These are phyloP conservation scores for Dictyophora rubrovolvata DNA, from an alignment of 768 basidiomycete genomes.

Conservation along the genomic window DNA sequence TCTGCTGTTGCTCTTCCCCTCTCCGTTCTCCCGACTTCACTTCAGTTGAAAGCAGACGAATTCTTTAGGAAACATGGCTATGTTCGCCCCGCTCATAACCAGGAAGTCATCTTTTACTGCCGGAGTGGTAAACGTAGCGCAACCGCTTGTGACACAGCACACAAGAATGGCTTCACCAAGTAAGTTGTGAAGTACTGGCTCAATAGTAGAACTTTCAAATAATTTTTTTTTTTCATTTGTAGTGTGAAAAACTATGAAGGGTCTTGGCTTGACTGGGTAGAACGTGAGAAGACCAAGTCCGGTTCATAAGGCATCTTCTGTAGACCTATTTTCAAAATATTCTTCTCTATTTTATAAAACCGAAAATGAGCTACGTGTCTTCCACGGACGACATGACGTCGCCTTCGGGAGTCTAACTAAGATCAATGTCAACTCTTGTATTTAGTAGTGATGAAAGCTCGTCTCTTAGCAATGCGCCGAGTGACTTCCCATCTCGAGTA, in stretches of 20 bases:
- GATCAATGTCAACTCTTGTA: slow-evolving; percentile 18
- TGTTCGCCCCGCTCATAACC: slow-evolving; percentile 55
- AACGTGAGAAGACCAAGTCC: slow-evolving; percentile 30
- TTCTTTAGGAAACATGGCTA: slow-evolving; percentile 65
- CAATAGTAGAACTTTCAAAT: neutral
- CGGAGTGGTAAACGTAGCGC: slow-evolving; percentile 78
- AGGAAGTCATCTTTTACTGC: slow-evolving; percentile 86
- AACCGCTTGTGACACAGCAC: slow-evolving; percentile 73
- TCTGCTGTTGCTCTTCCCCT: slow-evolving; percentile 87
- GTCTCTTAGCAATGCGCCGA: slow-evolving; percentile 54
- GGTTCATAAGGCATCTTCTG: slow-evolving; percentile 12
- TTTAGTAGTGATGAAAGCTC: slow-evolving; percentile 48
- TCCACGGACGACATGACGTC: no score
- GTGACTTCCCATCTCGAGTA: slow-evolving; percentile 47
- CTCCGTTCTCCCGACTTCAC: slow-evolving; percentile 56
- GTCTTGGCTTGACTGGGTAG: slow-evolving; percentile 82
- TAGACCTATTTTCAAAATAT: neutral
- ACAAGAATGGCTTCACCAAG: slow-evolving; percentile 75
- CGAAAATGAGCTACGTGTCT: neutral
- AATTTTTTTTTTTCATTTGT: neutral
- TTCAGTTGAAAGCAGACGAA: slow-evolving; percentile 42
- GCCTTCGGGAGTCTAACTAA: neutral
- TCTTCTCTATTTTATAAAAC: neutral
- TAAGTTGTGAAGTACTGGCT: slow-evolving; percentile 25
- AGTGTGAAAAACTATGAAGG: slow-evolving; percentile 67